Percentiles rank a stretch among this genome's conserved stretches.
These are phyloP conservation scores for Dipodascopsis uninucleata DNA, from an alignment of 805 yeast species.

Conservation along the genomic window DNA sequence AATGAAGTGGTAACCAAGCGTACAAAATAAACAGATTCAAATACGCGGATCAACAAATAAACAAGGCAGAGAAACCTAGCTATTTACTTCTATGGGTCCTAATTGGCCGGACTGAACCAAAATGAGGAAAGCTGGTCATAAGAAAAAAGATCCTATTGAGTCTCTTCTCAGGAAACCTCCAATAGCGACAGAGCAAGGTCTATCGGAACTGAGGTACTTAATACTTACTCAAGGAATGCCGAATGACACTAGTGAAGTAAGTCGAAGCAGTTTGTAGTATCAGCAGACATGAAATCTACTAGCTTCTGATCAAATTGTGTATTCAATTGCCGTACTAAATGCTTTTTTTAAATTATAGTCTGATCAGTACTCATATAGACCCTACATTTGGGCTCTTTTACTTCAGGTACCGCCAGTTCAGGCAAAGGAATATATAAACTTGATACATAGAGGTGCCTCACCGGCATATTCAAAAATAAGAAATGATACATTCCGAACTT, in stretches of 20 bases:
- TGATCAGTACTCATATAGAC: slow-evolving; percentile 61
- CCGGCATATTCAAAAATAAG: slow-evolving; percentile 63
- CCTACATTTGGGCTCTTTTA: slow-evolving; percentile 77
- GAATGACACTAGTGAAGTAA: slow-evolving; percentile 19
- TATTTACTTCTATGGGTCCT: background rate
- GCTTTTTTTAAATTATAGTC: slow-evolving; percentile 5
- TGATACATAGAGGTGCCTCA: slow-evolving; percentile 57
- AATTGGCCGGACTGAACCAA: too few species aligned
- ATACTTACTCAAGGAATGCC: slow-evolving; percentile 22
- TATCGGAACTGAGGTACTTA: slow-evolving; percentile 25
- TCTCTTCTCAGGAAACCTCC: slow-evolving; percentile 19
- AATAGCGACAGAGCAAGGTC: slow-evolving; percentile 16
- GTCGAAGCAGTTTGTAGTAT: background rate
- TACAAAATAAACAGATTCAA: too few species aligned
- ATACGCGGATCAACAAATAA: too few species aligned
- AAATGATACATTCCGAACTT: slow-evolving; percentile 81
- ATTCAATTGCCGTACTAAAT: background rate
- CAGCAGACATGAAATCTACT: background rate
- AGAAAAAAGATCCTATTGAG: slow-evolving; percentile 16
- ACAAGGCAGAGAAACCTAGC: too few species aligned
- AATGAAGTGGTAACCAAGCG: too few species aligned
- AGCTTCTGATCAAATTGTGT: background rate
- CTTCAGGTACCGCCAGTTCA: slow-evolving; percentile 58
- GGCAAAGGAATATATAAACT: slow-evolving; percentile 51
- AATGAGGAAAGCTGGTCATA: slow-evolving; percentile 5